phyloP scores from a whole-genome alignment of 768 basidiomycete genomes.

The Tulasnella sp. region DNA sequence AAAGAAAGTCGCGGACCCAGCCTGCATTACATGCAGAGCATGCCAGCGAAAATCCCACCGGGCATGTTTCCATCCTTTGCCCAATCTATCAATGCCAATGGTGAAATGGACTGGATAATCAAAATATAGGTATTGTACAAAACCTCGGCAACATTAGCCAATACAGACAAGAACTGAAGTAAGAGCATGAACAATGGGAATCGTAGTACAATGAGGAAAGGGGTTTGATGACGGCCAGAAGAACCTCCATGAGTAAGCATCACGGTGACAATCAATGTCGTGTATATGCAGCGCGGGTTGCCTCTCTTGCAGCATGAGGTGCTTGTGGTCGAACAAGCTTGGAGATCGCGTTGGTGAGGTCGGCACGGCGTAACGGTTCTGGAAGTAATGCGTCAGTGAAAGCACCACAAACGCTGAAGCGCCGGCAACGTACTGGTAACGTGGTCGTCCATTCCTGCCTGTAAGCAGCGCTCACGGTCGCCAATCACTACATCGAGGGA shows the following conservation, averaged over 20 bases:
- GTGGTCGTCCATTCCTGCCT: slow-evolving; percentile 76
- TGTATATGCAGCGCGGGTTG: background rate
- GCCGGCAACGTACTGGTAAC: slow-evolving; percentile 58
- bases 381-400: background rate
- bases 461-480: slow-evolving; percentile 64
- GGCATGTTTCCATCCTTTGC: too few relatives aligned
- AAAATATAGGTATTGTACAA: background rate
- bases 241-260: background rate
- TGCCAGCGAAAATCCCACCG: too few relatives aligned
- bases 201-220: too few relatives aligned
- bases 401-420: background rate
- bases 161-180: background rate
- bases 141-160: background rate
- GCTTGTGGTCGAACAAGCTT: slow-evolving; percentile 43
- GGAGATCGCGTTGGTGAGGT: slow-evolving; percentile 73
- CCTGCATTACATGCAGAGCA: too few relatives aligned
- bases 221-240: background rate
- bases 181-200: background rate
- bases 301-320: background rate
- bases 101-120: background rate
- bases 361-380: slow-evolving; percentile 74
- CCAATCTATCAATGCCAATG: too few relatives aligned
- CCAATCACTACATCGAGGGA: slow-evolving; percentile 65
- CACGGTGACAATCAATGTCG: slow-evolving; percentile 2
- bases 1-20: too few relatives aligned